A percentile compares a stretch with the other conserved stretches of the same genome.
phyloP scores from a whole-genome alignment of 352 stramenopile genomes.

The Pythium periplocum region DNA sequence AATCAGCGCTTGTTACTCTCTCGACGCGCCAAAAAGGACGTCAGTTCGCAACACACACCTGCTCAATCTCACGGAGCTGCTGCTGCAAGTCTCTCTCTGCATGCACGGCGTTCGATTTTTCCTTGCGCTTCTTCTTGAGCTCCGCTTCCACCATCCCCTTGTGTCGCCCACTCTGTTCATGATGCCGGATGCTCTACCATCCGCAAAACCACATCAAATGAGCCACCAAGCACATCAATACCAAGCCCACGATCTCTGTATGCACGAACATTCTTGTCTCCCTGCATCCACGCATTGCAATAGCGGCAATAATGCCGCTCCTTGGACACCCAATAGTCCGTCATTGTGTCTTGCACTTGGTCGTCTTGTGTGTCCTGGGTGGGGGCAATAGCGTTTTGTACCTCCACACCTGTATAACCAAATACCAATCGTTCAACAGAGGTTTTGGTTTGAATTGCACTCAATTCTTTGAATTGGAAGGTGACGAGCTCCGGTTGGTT shows the following conservation, averaged over 20 bases:
- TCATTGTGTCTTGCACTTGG: conserved; percentile 22
- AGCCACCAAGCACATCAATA: neutral
- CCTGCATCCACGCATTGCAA: conserved; percentile 86
- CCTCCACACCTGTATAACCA: too few species aligned
- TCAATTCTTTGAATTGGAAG: conserved; percentile 9
- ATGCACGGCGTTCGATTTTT: conserved; percentile 50
- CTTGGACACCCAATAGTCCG: conserved; percentile 58
- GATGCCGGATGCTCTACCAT: conserved; percentile 69
- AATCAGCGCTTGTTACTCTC: too few species aligned
- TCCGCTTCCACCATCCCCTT: conserved; percentile 68
- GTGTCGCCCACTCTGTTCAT: conserved; percentile 73
- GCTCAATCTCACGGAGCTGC: conserved; percentile 71
- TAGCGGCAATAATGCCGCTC: conserved; percentile 84
- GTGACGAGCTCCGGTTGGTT: conserved; percentile 27
- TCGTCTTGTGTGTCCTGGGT: too few species aligned
- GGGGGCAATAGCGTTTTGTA: too few species aligned
- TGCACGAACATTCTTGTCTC: conserved; percentile 39
- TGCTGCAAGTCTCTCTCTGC: conserved; percentile 54
- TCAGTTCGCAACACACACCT: conserved; percentile 13
- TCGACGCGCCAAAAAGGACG: too few species aligned
- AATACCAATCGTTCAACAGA: too few species aligned
- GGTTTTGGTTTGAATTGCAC: too few species aligned
- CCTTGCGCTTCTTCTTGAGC: conserved; percentile 68
- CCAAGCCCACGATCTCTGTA: neutral
- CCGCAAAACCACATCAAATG: neutral